A percentile compares a stretch with the other conserved stretches of the same genome.
Conservation (phyloP, 495 filamentous ascomycete species). For the Extremus antarcticus region DNA sequence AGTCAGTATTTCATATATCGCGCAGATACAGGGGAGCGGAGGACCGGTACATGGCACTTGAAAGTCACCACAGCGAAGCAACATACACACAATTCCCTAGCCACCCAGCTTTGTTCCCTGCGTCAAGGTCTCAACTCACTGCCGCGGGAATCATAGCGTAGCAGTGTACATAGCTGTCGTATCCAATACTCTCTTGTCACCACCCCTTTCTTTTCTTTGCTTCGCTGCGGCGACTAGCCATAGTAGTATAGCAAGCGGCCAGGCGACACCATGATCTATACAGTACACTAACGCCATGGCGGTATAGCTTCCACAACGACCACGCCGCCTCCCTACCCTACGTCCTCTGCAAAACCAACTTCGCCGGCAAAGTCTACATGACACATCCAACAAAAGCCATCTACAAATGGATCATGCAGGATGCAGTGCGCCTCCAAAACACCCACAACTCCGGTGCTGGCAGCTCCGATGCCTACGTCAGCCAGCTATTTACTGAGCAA, state of each 20-base stretch:
- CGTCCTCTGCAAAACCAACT: conserved; percentile 94
- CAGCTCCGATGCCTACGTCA: conserved; percentile 14
- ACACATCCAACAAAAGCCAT: conserved; percentile 98
- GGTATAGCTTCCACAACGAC: conserved; percentile 81
- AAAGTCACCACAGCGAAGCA: not conserved
- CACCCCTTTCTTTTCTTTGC: conserved; percentile 1
- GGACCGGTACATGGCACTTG: not conserved
- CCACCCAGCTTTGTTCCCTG: not conserved
- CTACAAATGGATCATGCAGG: conserved; percentile 98
- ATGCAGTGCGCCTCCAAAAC: conserved; percentile 82
- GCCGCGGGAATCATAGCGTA: not conserved
- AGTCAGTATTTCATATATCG: too few species aligned
- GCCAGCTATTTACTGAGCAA: conserved; percentile 77
- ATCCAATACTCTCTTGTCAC: conserved; percentile 6
- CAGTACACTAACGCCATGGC: conserved; percentile 22
- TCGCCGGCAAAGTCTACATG: conserved; percentile 95
- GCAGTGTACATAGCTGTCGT: conserved; percentile 19
- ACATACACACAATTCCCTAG: too few species aligned
- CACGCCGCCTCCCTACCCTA: conserved; percentile 94
- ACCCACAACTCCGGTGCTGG: conserved; percentile 59
- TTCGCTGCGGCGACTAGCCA: not conserved
- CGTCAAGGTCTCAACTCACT: not conserved
- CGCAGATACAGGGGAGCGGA: not conserved
- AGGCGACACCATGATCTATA: not conserved
- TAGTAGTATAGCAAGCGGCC: not conserved